Evolutionary conservation across 176 grass and related monocot species (phyloP).

Genomic region (Rhipidocladum racemiflorum): DNA sequence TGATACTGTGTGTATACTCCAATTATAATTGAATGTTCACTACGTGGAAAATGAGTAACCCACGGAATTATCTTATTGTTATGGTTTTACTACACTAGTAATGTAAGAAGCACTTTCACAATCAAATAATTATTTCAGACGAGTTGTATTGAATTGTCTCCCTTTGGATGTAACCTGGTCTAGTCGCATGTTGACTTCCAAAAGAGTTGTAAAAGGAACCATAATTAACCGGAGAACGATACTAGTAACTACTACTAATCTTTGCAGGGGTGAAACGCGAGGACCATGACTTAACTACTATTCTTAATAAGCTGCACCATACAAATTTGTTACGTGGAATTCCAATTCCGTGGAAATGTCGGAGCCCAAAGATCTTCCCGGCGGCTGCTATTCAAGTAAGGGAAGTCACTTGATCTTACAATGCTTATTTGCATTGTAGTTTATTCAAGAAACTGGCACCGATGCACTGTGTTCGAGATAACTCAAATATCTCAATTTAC

Average conservation of each 20-base stretch:
- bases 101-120: neutral
- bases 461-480: no score
- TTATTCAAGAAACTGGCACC: neutral
- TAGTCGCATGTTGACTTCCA: neutral
- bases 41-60: neutral
- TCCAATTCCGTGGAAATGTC: neutral
- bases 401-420: neutral
- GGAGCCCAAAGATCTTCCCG: neutral
- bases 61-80: slow-evolving; percentile 15
- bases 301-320: neutral
- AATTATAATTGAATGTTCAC: neutral
- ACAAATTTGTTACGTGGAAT: neutral
- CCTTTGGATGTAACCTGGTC: neutral
- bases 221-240: neutral
- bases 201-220: slow-evolving; percentile 1
- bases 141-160: neutral
- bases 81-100: neutral
- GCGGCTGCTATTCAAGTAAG: neutral
- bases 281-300: neutral
- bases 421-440: neutral
- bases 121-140: neutral
- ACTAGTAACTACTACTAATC: neutral
- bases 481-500: no score
- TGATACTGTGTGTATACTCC: neutral
- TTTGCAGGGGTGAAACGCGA: neutral